A percentile compares a stretch with the other conserved stretches of the same genome.
Evolutionary conservation across 148 eudicot species (phyloP).

Genomic region (Pharnaceum exiguum): DNA sequence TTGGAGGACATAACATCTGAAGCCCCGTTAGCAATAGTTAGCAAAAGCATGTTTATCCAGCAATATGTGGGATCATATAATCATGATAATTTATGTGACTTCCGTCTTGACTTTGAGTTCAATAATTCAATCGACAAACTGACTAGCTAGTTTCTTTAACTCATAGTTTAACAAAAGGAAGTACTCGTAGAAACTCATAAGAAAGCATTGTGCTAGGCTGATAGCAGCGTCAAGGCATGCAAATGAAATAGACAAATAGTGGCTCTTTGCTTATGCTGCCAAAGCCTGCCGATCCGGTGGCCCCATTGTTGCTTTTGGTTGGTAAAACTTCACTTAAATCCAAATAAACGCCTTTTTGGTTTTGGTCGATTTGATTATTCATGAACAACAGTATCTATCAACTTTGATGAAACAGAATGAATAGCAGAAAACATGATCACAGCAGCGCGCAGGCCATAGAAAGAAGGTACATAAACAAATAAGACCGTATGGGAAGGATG

Average conservation of each 20-base stretch:
- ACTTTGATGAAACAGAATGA: too few species aligned
- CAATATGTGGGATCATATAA: slow-evolving; percentile 8
- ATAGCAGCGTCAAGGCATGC: too few species aligned
- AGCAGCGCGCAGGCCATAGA: background rate
- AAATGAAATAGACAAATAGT: too few species aligned
- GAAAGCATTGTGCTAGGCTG: too few species aligned
- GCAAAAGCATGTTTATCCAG: background rate
- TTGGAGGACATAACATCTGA: slow-evolving; percentile 9
- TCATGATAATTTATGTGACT: slow-evolving; percentile 8
- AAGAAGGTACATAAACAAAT: background rate
- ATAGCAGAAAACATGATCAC: background rate
- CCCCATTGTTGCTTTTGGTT: slow-evolving; percentile 18
- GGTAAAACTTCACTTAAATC: slow-evolving; percentile 27
- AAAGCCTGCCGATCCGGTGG: slow-evolving; percentile 12
- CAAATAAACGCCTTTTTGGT: slow-evolving; percentile 30
- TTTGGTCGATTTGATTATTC: background rate
- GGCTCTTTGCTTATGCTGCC: background rate
- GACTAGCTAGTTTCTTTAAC: background rate
- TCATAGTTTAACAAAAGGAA: slow-evolving; percentile 5
- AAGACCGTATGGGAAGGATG: too few species aligned
- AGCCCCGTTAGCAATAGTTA: background rate
- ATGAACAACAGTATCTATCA: slow-evolving; percentile 11
- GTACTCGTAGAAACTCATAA: background rate
- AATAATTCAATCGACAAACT: slow-evolving; percentile 2
- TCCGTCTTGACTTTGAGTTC: slow-evolving; percentile 9